Base-by-base conservation (phyloP, 257 asterid species). In the Fraxinus cuspidata region DNA sequence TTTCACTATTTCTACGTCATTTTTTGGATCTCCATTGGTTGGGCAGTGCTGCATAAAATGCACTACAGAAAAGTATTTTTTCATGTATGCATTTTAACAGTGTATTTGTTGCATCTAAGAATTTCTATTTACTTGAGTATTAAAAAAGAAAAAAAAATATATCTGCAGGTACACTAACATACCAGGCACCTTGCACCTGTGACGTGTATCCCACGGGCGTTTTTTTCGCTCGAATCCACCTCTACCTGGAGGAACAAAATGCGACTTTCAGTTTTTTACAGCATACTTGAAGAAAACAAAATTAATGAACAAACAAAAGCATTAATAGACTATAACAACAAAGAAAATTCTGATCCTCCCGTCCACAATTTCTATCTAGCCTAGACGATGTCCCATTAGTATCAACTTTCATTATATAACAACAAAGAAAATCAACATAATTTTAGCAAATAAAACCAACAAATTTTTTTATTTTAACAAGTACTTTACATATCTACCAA, bases 1-100 rank as follows among this genome's bases (percentile, higher is more conserved):
- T 74, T 92, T 96, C 79, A 91, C 92, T 87, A 93, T 89, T 88
- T 81, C 90, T 47, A 96, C 80, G 89, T 96, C 99, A 84, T 77
- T 93, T 83, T 86, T 89, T 23, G 96, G 98, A 86, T 96, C 98
- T 53, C 98, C 98, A 86, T 96, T 96, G 31, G 99, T 96, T 67
- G 99, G 97, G 84, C 99, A 96, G 74, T 92, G 97, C 86, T 96
- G 97, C 77, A 96, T 96, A 72, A 96, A 91, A 82, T 93, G 99
- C 64, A 98, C 99, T 96, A 79, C 42, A 84, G 69, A 77, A 60
- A 74, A 78, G 31, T 68, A 77, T 37, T 68, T 29, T 56, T 79
- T 70, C 4, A 74, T 25, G 38, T 35, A 35, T 4, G 9, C 38
- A 0, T 6, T 35, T 35, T 35, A 0, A 35, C 2, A 35, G 38